Percentiles rank a stretch among this genome's conserved stretches.
Evolutionary conservation across 768 basidiomycete genomes (phyloP).

Genomic region (Leccinum boreale): DNA sequence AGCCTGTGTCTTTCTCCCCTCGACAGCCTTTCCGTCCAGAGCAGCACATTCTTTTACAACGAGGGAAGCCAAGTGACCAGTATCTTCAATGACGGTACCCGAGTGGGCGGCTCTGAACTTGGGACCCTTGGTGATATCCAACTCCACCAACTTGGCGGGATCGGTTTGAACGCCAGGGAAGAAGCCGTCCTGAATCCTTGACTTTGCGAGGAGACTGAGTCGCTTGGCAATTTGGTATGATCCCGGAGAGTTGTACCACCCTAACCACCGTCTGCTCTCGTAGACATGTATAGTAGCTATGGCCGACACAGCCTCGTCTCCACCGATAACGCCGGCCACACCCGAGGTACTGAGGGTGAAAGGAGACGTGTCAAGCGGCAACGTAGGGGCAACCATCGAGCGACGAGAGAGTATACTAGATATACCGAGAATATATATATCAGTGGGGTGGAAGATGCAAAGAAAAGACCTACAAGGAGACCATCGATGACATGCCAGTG

Average conservation of each 20-base stretch:
- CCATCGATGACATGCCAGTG: neutral
- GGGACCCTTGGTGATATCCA: slow-evolving; percentile 32
- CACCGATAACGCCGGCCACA: slow-evolving; percentile 37
- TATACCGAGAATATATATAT: slow-evolving; percentile 22
- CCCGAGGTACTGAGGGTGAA: slow-evolving; percentile 32
- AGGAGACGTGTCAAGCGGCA: slow-evolving; percentile 17
- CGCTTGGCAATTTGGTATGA: slow-evolving; percentile 34
- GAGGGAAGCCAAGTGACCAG: slow-evolving; percentile 30
- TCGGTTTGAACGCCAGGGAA: slow-evolving; percentile 34
- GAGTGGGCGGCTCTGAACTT: slow-evolving; percentile 32
- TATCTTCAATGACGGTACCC: slow-evolving; percentile 30
- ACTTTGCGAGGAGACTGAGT: slow-evolving; percentile 32
- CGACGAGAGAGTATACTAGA: slow-evolving; percentile 14
- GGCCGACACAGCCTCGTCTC: slow-evolving; percentile 37
- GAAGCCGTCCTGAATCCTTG: slow-evolving; percentile 33
- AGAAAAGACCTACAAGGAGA: slow-evolving; percentile 8
- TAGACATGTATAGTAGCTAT: slow-evolving; percentile 38
- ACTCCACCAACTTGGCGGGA: slow-evolving; percentile 30
- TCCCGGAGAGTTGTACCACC: slow-evolving; percentile 39
- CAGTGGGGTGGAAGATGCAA: neutral
- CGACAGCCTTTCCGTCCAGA: slow-evolving; percentile 11
- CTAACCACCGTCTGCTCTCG: slow-evolving; percentile 32
- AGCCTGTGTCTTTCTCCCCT: slow-evolving; percentile 24
- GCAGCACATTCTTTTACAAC: slow-evolving; percentile 25
- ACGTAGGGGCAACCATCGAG: slow-evolving; percentile 8